Base-by-base conservation (phyloP, 441 rosid species). In the Populus trichocarpa region DNA sequence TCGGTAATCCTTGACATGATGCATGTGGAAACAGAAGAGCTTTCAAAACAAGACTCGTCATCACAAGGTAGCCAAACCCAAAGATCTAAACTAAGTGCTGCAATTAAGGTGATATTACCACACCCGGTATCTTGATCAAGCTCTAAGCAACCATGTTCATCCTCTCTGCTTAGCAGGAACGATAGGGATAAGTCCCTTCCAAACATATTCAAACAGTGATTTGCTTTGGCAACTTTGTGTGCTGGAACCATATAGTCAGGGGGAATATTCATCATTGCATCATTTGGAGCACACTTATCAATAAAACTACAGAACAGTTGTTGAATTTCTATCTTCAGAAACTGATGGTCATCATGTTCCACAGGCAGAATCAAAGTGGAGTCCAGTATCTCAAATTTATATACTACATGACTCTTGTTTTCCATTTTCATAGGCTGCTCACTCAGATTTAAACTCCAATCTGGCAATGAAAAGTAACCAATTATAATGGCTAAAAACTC, bases 401-500 rank as follows among this genome's bases (percentile, higher is more conserved):
- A 94, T 30, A 86, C 79, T 75, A 90, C 61, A n/a, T 82, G 25
- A 66, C 75, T 76, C 71, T 79, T 82, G 69, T 77, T 81, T 78
- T 79, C 85, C 10, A 57, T 63, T 75, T 76, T 77, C 33, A 69
- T 70, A 67, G 84, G 80, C 80, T 86, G 93, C 74, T 80, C 66
- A 76, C 78, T 80, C 33, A 84, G 75, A 82, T 82, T 81, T 73
- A 85, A 77, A 78, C 80, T 86, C 99, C 99, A 94, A 77, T 90
- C 98, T 68, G 94, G 91, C 85, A 89, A 87, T 64, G 94, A 89
- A 82, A 94, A 94, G 83, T 96, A 96, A 72, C 98, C 98, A 75
- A 92, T 91, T 78, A 96, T 65, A 76, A 93, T 86, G 78, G 98
- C 94, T 85, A 96, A 75, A 90, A 85, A 94, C 75, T 91, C 92